These are phyloP conservation scores for Lecanosticta acicola DNA, from an alignment of 2,329 filamentous ascomycete genomes.

Conservation along the genomic window DNA sequence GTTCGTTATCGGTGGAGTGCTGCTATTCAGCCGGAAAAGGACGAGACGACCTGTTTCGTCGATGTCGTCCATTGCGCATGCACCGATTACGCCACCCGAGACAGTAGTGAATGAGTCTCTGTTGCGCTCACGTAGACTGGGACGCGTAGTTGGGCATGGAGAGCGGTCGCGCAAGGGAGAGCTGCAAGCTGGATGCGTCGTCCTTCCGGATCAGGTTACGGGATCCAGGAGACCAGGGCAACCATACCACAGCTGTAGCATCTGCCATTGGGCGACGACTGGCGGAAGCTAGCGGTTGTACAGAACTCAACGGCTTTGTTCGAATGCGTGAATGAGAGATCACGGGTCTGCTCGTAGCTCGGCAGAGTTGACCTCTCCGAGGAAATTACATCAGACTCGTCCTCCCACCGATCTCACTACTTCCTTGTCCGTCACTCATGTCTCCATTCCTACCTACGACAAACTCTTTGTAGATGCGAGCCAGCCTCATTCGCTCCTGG, in stretches of 20 bases:
- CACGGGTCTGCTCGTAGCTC: no score
- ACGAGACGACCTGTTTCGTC: neutral
- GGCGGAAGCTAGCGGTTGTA: neutral
- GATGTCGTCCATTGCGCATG: neutral
- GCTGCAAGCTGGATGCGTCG: neutral
- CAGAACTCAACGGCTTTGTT: neutral
- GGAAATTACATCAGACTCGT: conserved; percentile 76
- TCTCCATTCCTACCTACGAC: conserved; percentile 87
- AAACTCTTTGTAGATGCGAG: conserved; percentile 86
- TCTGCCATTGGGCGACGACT: neutral
- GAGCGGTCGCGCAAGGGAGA: neutral
- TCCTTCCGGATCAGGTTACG: neutral
- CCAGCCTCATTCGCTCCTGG: conserved; percentile 67
- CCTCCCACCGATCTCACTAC: conserved; percentile 84
- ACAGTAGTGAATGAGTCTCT: neutral
- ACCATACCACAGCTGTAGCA: neutral
- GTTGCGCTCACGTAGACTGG: neutral
- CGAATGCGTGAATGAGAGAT: neutral
- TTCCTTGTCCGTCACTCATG: conserved; percentile 88
- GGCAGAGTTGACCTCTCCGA: no score
- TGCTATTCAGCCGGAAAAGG: neutral
- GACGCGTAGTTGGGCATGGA: neutral
- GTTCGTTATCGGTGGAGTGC: neutral
- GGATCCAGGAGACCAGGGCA: neutral
- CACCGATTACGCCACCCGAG: neutral